A percentile compares a stretch with the other conserved stretches of the same genome.
Evolutionary conservation across 1,284 basidiomycete genomes (phyloP).

Genomic region (Ganoderma lucidum): DNA sequence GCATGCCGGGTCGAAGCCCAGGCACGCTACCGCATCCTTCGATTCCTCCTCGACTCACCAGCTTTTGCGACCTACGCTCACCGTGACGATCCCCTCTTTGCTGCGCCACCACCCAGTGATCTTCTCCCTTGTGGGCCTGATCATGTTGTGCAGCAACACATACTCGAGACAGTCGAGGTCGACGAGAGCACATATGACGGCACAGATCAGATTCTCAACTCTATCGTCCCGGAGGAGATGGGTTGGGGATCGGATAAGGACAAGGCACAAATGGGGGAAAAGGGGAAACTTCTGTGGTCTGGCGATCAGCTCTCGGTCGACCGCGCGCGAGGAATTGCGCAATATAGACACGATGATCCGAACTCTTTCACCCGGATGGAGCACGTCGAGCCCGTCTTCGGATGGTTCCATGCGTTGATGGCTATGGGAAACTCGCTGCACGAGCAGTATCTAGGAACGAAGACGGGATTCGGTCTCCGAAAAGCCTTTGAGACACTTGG

Average conservation of each 20-base stretch:
- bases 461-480: not conserved
- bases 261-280: too few species aligned
- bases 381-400: conserved; percentile 38
- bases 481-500: conserved; percentile 28
- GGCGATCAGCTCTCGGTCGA: conserved; percentile 38
- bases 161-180: conserved; percentile 32
- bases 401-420: conserved; percentile 48
- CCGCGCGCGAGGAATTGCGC: conserved; percentile 26
- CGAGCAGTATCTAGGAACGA: conserved; percentile 34
- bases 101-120: not conserved
- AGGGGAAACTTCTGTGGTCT: conserved; percentile 17
- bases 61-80: conserved; percentile 6
- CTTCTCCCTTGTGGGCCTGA: conserved; percentile 15
- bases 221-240: conserved; percentile 21
- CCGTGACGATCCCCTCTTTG: not conserved
- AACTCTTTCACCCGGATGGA: conserved; percentile 47
- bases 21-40: conserved; percentile 13
- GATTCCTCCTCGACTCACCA: conserved; percentile 20
- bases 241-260: not conserved
- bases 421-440: conserved; percentile 38
- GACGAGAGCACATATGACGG: conserved; percentile 36
- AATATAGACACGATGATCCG: conserved; percentile 41
- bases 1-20: not conserved
- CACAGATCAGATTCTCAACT: conserved; percentile 23
- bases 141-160: conserved; percentile 17